Evolutionary conservation across 345 rosid species (phyloP).

Genomic region (Ceriops decandra): DNA sequence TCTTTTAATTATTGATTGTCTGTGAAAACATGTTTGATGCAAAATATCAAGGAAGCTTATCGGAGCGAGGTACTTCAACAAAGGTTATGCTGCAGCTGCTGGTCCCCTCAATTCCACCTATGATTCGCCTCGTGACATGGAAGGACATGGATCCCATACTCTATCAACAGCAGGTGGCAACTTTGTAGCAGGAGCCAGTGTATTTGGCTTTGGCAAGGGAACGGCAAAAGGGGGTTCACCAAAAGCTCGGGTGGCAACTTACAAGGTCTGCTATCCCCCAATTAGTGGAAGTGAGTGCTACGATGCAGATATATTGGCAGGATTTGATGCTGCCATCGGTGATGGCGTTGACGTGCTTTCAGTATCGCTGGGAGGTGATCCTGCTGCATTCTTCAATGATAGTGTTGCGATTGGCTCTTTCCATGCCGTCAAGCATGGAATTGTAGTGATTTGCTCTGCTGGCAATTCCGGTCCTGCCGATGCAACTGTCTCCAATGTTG

Average conservation of each 20-base stretch:
- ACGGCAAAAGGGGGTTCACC: slow-evolving; percentile 28
- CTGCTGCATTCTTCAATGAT: slow-evolving; percentile 13
- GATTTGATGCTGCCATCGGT: slow-evolving; percentile 21
- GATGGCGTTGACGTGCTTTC: slow-evolving; percentile 27
- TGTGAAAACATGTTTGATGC: background rate
- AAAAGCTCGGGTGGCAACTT: slow-evolving; percentile 19
- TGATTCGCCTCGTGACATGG: slow-evolving; percentile 19
- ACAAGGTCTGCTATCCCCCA: slow-evolving; percentile 23
- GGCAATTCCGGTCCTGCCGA: slow-evolving; percentile 81
- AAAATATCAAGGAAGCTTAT: slow-evolving; percentile 22
- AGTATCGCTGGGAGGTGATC: slow-evolving; percentile 14
- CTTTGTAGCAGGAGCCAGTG: slow-evolving; percentile 20
- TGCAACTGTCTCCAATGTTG: slow-evolving; percentile 55
- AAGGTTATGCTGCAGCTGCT: slow-evolving; percentile 19
- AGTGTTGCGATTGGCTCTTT: slow-evolving; percentile 26
- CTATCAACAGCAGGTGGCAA: slow-evolving; percentile 24
- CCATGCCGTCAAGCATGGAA: slow-evolving; percentile 22
- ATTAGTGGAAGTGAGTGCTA: slow-evolving; percentile 16
- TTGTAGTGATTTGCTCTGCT: slow-evolving; percentile 26
- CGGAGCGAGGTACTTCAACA: slow-evolving; percentile 32
- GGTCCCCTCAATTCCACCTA: slow-evolving; percentile 21
- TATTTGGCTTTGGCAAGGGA: slow-evolving; percentile 20
- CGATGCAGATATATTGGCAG: slow-evolving; percentile 26
- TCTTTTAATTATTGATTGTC: background rate
- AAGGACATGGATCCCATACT: slow-evolving; percentile 27